Evolutionary conservation across 805 yeast genomes (phyloP).

Genomic region (Jamesozyma gamospora): DNA sequence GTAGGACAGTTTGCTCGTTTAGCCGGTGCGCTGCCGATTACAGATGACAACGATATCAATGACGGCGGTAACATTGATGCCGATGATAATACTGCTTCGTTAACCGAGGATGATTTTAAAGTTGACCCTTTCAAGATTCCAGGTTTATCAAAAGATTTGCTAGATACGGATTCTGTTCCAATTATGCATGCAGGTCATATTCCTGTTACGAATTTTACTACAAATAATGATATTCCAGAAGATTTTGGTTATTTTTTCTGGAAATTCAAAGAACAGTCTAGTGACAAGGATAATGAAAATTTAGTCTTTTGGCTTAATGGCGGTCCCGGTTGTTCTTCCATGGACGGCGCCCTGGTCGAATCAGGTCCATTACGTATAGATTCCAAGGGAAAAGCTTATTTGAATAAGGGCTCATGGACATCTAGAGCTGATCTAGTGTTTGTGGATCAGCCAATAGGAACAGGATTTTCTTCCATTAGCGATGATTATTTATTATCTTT

Average conservation of each 20-base stretch:
- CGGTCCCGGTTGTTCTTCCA: constrained; percentile 96
- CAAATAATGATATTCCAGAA: constrained; percentile 18
- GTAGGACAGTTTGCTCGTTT: too few relatives aligned
- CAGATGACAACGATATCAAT: too few relatives aligned
- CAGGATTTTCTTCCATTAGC: constrained; percentile 70
- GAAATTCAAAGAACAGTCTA: constrained; percentile 39
- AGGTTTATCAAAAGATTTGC: constrained; percentile 14
- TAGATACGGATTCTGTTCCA: constrained; percentile 16
- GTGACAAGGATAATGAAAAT: constrained; percentile 28
- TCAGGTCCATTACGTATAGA: constrained; percentile 75
- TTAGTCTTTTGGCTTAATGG: constrained; percentile 89
- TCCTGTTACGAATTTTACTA: constrained; percentile 20
- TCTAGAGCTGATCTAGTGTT: constrained; percentile 68
- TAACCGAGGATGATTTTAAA: constrained; percentile 8
- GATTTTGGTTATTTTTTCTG: constrained; percentile 53
- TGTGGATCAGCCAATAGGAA: constrained; percentile 91
- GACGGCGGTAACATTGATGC: too few relatives aligned
- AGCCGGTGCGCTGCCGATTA: too few relatives aligned
- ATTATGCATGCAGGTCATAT: constrained; percentile 59
- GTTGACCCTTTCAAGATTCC: constrained; percentile 22
- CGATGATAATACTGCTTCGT: background rate
- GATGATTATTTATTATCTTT: too few relatives aligned
- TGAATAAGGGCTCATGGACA: constrained; percentile 77
- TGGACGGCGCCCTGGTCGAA: constrained; percentile 95
- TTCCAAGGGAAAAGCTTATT: constrained; percentile 35